Conservation (phyloP, 208 protist species). For the Tritrichomonas musculus region DNA sequence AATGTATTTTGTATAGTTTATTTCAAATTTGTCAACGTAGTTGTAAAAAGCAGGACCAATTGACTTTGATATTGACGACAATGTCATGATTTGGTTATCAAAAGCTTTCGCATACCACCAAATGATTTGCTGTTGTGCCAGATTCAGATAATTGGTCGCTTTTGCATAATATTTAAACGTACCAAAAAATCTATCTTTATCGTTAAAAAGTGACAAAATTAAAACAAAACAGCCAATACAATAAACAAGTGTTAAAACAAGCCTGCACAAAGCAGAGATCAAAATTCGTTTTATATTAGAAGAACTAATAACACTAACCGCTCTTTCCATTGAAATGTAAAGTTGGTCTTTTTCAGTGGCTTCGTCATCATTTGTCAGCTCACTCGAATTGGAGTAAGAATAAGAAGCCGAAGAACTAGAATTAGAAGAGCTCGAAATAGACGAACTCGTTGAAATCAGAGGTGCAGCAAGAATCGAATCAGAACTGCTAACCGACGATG, state of each 20-base stretch:
- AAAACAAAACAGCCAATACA: neutral
- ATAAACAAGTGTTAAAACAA: neutral
- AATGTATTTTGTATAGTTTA: neutral
- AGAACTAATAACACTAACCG: neutral
- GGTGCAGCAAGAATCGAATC: neutral
- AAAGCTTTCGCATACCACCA: too few species aligned
- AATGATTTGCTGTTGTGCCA: too few species aligned
- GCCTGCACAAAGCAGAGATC: neutral
- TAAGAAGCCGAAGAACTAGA: neutral
- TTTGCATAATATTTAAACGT: too few species aligned
- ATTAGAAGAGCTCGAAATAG: neutral
- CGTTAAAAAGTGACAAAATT: neutral
- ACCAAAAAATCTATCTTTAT: too few species aligned
- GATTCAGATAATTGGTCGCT: too few species aligned
- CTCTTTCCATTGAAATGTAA: neutral
- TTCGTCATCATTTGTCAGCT: neutral
- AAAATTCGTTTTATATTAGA: neutral
- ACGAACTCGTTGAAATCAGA: neutral
- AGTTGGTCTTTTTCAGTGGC: neutral
- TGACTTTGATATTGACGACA: neutral
- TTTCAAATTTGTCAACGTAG: neutral
- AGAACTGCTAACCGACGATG: too few species aligned
- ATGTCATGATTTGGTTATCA: neutral
- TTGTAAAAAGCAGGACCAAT: neutral
- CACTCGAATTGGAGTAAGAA: neutral